These are phyloP conservation scores for Pigoraptor vietnamica DNA, from an alignment of 78 protist species.

Conservation along the genomic window DNA sequence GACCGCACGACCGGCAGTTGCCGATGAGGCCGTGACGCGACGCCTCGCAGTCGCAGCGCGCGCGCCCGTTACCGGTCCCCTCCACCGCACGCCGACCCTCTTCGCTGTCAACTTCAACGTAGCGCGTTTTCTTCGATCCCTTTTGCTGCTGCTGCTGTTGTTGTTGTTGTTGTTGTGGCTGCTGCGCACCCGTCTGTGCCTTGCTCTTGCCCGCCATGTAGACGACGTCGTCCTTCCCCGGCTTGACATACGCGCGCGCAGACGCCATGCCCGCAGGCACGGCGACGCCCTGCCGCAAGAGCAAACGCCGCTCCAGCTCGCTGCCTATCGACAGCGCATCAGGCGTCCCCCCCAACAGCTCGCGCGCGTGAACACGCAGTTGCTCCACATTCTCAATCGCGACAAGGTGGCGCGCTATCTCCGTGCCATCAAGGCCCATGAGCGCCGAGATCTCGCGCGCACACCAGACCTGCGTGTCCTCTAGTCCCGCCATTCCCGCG, in stretches of 20 bases:
- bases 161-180: not conserved
- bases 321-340: not conserved
- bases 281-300: not conserved
- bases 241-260: not conserved
- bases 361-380: not conserved
- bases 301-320: not conserved
- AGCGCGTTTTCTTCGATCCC: not conserved
- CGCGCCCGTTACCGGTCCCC: not conserved
- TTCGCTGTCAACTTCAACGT: not conserved
- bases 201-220: not conserved
- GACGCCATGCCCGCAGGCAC: not conserved
- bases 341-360: not conserved
- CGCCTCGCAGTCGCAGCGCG: constrained; percentile 30
- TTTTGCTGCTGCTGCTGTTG: not conserved
- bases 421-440: not conserved
- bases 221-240: not conserved
- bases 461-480: not conserved
- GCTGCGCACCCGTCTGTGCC: not conserved
- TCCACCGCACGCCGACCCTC: not conserved
- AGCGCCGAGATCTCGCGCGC: not conserved
- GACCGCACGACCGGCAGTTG: constrained; percentile 48
- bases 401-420: not conserved
- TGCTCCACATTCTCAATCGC: not conserved
- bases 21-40: not conserved
- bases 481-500: too few relatives aligned